Evolutionary conservation across 2,329 filamentous ascomycete genomes (phyloP), one percentile per base, ranked within the genome.

Genomic region (Botrytis squamosa): DNA sequence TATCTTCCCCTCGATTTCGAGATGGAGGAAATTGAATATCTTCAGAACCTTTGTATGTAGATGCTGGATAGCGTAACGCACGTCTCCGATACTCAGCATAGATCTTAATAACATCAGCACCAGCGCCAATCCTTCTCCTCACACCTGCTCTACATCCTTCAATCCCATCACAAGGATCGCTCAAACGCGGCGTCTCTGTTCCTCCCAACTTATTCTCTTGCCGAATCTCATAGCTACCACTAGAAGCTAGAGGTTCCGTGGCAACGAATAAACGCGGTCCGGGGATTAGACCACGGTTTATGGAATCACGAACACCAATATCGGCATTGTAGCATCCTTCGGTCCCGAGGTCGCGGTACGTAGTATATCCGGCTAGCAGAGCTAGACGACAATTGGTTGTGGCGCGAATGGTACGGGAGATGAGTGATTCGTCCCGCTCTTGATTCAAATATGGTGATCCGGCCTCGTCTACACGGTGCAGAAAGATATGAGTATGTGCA

Each of bases 361-460:
- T 70, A 8, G 67, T 70, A 29, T 42, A 70, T 40, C 67, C 52
- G 9, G 67, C 67, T 40, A 57, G 33, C 0, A 70, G 38, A 5
- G 67, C 52, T 3, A 60, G 67, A n/a, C 52, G 67, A 25, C 52
- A 70, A 33, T 70, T 52, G n/a, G 40, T 60, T 9, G 46, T 57
- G 2, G 67, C 67, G 3, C 40, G 52, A 29, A 70, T 38, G 18
- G 25, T 60, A 9, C 67, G 67, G 16, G 22, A n/a, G 5, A 42
- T 33, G 38, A 60, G 25, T 4, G 67, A 60, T 22, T 70, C 52
- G 18, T 70, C 67, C 18, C 67, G 52, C 60, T 70, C 52, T 44
- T 63, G 25, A 42, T 42, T 59, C 6, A 44, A 29, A n/a, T 42
- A 36, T n/a, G 36, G 49, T 12, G 67, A 59, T 2, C 22, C 20